These are phyloP conservation scores for Funneliformis geosporum DNA, from an alignment of 192 early-diverging fungal species.

Conservation along the genomic window DNA sequence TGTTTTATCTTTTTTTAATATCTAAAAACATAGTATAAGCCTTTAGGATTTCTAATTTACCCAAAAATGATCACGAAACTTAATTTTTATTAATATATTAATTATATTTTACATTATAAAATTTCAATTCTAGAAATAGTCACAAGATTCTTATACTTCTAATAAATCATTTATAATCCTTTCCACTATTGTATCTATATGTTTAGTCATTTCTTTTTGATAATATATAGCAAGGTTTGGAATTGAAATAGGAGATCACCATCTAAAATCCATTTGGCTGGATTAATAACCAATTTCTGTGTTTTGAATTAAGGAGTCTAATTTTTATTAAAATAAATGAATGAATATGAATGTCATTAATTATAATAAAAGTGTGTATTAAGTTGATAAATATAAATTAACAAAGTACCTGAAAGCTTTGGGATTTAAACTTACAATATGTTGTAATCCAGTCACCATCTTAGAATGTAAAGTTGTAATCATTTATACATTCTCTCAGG, in stretches of 20 bases:
- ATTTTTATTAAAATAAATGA: neutral
- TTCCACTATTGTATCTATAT: slow-evolving; percentile 82
- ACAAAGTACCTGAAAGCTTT: slow-evolving; percentile 73
- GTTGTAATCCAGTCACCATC: slow-evolving; percentile 79
- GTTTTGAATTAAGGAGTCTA: slow-evolving; percentile 54
- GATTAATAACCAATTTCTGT: slow-evolving; percentile 70
- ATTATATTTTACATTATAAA: neutral
- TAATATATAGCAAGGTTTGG: slow-evolving; percentile 62
- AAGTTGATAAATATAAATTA: slow-evolving; percentile 33
- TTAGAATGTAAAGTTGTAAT: slow-evolving; percentile 81
- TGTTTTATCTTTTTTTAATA: too few species aligned
- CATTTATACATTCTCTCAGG: slow-evolving; percentile 94
- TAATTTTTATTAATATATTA: neutral
- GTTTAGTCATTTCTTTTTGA: slow-evolving; percentile 86
- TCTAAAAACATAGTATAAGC: too few species aligned
- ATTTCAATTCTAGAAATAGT: slow-evolving; percentile 63
- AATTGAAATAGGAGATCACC: slow-evolving; percentile 81
- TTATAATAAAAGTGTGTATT: neutral
- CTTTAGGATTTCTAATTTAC: too few species aligned
- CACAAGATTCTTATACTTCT: slow-evolving; percentile 61
- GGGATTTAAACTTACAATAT: slow-evolving; percentile 89
- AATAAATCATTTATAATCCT: slow-evolving; percentile 83
- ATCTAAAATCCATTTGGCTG: slow-evolving; percentile 80
- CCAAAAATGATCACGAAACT: too few species aligned
- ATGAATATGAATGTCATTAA: neutral